phyloP scores from a whole-genome alignment of 2,329 filamentous ascomycete species.

The Chaetomiaceae sp. region DNA sequence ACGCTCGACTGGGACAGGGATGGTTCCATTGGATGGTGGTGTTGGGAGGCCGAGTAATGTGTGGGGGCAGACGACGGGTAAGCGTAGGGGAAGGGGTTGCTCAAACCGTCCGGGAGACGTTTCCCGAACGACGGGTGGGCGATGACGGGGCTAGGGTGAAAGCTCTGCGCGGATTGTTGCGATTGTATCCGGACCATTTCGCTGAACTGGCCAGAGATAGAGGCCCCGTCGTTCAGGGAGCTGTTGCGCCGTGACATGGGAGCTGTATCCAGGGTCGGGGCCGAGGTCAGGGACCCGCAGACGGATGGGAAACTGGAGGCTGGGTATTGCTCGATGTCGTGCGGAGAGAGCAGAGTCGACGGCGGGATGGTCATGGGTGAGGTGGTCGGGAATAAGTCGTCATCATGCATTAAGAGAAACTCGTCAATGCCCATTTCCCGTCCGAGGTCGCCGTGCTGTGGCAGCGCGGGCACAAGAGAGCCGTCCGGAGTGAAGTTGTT shows the following conservation, averaged over 20 bases:
- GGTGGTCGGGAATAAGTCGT: background rate
- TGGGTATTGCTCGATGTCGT: slow-evolving; percentile 10
- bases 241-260: slow-evolving; percentile 43
- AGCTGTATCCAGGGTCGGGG: slow-evolving; percentile 34
- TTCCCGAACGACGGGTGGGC: slow-evolving; percentile 28
- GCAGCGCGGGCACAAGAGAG: slow-evolving; percentile 9
- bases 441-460: slow-evolving; percentile 7
- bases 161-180: slow-evolving; percentile 32
- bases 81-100: slow-evolving; percentile 16
- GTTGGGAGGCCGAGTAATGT: slow-evolving; percentile 9
- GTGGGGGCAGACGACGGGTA: slow-evolving; percentile 22
- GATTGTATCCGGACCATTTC: slow-evolving; percentile 39
- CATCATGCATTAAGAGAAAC: slow-evolving; percentile 21
- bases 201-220: slow-evolving; percentile 27
- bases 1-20: slow-evolving; percentile 22
- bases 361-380: slow-evolving; percentile 24
- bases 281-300: slow-evolving; percentile 43
- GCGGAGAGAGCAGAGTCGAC: slow-evolving; percentile 14
- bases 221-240: slow-evolving; percentile 31
- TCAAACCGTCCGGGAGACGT: slow-evolving; percentile 29
- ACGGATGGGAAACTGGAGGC: slow-evolving; percentile 32
- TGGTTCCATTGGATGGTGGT: slow-evolving; percentile 22
- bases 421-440: slow-evolving; percentile 24
- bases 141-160: slow-evolving; percentile 16
- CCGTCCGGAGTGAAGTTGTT: slow-evolving; percentile 18